Base-by-base conservation (phyloP, 2,329 filamentous ascomycete species). In the Sclerotinia nivalis region DNA sequence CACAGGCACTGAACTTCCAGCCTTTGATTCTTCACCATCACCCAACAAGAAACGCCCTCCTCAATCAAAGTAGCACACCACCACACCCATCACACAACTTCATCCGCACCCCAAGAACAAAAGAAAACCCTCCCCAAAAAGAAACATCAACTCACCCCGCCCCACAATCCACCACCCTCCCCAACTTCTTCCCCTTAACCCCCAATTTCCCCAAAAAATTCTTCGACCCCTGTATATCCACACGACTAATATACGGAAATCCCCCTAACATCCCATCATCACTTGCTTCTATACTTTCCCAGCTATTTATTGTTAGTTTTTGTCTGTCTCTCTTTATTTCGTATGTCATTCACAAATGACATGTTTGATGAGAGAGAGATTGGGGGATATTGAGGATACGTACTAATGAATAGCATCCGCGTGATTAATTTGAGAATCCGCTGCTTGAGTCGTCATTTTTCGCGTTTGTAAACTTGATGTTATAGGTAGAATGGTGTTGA, bases 221-320 rank as follows among this genome's bases (percentile, higher is more conserved):
- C 47, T 86, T 84, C 0, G 88, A 92, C 55, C 89, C 90, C 75
- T 89, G 87, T 10, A 95, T 83, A 78, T 94, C 92, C 71, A 91
- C 85, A 72, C 87, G 86, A 47, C 88, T 90, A 76, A 92, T 85
- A 78, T 88, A 84, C 1, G 87, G 87, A 83, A 80, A 94, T 70
- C 86, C 92, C 72, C 93, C 93, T 1, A 97, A 89, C 90, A 96
- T 94, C 77, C 93, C 92, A 75, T 91, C 86, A 72, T 87, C 84
- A 71, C 85, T 84, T 15, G 85, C 81, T 50, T 83, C 80, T 70
- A 86, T 82, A 50, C 77, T 76, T 71, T 82, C 81, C 86, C 85
- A 88, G 13, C 66, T 68, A 10, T 13, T 9, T n/a, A 2, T n/a
- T 66, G 49, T 55, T 20, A 66, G 66, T 40, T 2, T 18, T 52